Conservation (phyloP, 805 yeast species). For the Kuraishia ogatae region DNA sequence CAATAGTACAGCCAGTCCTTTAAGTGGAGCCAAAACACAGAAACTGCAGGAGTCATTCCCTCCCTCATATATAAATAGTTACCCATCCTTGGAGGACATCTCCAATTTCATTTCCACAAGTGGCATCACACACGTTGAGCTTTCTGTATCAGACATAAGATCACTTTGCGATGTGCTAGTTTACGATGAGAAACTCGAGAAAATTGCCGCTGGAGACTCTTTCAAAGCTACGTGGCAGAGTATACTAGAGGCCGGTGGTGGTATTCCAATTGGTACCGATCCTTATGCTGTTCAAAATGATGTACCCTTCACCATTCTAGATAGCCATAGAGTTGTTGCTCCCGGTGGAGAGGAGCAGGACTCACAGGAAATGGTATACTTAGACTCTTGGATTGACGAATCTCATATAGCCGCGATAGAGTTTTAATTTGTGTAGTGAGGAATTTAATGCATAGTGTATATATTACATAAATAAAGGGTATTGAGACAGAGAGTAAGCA, state of each 20-base stretch:
- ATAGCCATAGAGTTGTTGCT: constrained; percentile 20
- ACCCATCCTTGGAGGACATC: constrained; percentile 68
- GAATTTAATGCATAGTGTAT: neutral
- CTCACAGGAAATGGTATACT: constrained; percentile 10
- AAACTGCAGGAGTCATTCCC: constrained; percentile 39
- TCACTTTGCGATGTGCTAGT: constrained; percentile 82
- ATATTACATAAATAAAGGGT: constrained; percentile 1
- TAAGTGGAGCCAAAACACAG: neutral
- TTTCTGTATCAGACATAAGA: constrained; percentile 64
- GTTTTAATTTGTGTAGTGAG: neutral
- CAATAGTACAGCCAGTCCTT: neutral
- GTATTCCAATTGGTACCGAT: constrained; percentile 18
- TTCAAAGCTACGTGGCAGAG: constrained; percentile 83
- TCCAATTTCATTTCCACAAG: constrained; percentile 63
- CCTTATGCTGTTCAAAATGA: constrained; percentile 18
- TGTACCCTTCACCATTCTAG: constrained; percentile 20
- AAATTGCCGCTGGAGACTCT: constrained; percentile 45
- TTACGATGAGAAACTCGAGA: constrained; percentile 79
- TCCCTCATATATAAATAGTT: constrained; percentile 26
- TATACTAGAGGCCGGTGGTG: constrained; percentile 61
- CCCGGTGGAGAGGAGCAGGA: constrained; percentile 11
- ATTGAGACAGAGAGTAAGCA: too few species aligned
- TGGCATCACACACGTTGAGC: constrained; percentile 75
- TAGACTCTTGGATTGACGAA: constrained; percentile 21
- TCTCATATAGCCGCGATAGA: constrained; percentile 5